Evolutionary conservation across 305 asterid genomes (phyloP).

Genomic region (Fraxinus greggii): DNA sequence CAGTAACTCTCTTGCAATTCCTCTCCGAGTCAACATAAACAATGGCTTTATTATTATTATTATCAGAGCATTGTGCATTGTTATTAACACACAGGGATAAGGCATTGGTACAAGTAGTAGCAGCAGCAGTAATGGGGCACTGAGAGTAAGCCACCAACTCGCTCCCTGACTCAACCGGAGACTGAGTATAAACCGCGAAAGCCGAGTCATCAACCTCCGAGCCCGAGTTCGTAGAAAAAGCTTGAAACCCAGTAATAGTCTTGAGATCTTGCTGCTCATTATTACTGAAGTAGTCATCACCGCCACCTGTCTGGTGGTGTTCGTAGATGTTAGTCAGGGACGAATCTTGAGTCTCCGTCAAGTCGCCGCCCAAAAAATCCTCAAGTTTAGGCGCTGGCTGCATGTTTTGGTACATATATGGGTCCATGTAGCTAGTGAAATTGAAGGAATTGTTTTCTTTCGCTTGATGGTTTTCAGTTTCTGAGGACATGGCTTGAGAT

Average conservation of each 20-base stretch:
- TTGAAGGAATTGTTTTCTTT: slow-evolving; percentile 29
- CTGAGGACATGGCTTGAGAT: slow-evolving; percentile 43
- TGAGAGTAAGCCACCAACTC: background rate
- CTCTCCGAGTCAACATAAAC: slow-evolving; percentile 50
- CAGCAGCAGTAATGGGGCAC: background rate
- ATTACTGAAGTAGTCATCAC: slow-evolving; percentile 30
- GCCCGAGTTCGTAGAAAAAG: background rate
- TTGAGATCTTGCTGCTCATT: slow-evolving; percentile 62
- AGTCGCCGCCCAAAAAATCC: slow-evolving; percentile 77
- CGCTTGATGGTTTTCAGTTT: slow-evolving; percentile 35
- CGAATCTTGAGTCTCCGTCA: slow-evolving; percentile 81
- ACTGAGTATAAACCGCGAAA: slow-evolving; percentile 32
- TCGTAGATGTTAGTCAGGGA: slow-evolving; percentile 70
- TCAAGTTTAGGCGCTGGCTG: slow-evolving; percentile 80
- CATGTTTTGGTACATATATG: slow-evolving; percentile 42
- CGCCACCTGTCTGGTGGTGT: slow-evolving; percentile 32
- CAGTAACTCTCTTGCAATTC: slow-evolving; percentile 62
- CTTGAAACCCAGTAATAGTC: slow-evolving; percentile 36
- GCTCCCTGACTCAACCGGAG: background rate
- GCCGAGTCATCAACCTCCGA: slow-evolving; percentile 46
- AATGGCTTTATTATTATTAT: slow-evolving; percentile 24
- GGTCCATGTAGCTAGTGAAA: slow-evolving; percentile 32
- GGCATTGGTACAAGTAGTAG: slow-evolving; percentile 32
- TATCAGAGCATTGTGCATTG: slow-evolving; percentile 22
- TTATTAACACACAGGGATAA: slow-evolving; percentile 53